A percentile compares a stretch with the other conserved stretches of the same genome.
These are phyloP conservation scores for Funneliformis caledonium DNA, from an alignment of 371 early-diverging fungal genomes.

Conservation along the genomic window DNA sequence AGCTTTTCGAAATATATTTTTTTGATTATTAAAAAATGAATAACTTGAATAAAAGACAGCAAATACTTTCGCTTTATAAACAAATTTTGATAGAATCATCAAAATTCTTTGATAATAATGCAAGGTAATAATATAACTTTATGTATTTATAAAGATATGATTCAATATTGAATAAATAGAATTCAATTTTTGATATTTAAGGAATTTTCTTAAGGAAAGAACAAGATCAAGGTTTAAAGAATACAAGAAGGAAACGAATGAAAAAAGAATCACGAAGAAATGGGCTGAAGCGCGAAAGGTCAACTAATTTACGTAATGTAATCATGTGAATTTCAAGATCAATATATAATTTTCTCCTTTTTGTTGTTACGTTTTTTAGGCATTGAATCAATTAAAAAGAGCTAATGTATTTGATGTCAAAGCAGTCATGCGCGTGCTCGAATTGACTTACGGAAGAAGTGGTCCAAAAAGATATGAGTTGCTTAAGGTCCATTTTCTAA, in stretches of 20 bases:
- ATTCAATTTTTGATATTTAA: background rate
- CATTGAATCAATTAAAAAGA: conserved; percentile 16
- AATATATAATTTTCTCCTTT: background rate
- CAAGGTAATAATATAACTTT: background rate
- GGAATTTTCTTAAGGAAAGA: conserved; percentile 16
- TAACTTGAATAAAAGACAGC: background rate
- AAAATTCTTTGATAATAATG: conserved; percentile 29
- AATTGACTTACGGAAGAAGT: conserved; percentile 37
- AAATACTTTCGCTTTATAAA: conserved; percentile 25
- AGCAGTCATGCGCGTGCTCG: conserved; percentile 28
- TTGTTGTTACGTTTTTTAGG: background rate
- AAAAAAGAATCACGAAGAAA: conserved; percentile 12
- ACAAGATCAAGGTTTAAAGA: conserved; percentile 26
- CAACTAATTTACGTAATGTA: background rate
- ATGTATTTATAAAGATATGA: background rate
- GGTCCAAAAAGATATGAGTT: conserved; percentile 35
- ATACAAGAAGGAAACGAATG: conserved; percentile 29
- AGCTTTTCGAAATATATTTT: no score
- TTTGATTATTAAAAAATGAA: background rate
- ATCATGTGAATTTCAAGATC: background rate
- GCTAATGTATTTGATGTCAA: conserved; percentile 40
- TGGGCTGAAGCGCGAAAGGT: conserved; percentile 29
- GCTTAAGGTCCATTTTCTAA: conserved; percentile 20
- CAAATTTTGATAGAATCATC: conserved; percentile 32
- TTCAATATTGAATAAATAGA: background rate